Base-by-base conservation (phyloP, 2,329 filamentous ascomycete genomes). In the Penicillium sp. region DNA sequence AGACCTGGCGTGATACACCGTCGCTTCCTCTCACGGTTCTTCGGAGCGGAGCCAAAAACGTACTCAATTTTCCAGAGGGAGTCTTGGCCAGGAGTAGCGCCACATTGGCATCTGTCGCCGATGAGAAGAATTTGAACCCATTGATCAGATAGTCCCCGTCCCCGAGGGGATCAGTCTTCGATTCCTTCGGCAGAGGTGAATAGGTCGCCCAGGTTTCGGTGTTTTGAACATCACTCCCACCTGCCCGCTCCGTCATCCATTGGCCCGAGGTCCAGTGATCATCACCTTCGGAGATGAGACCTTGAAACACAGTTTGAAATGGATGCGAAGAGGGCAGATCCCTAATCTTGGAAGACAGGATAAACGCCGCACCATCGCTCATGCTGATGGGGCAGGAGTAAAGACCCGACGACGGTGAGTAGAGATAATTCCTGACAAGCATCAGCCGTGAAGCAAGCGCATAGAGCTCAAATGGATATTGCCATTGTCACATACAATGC, bases 91-190 rank as follows among this genome's bases (percentile, higher is more conserved):
- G 78, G 1, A 86, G 66, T 4, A 88, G 70, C 0, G 80, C 73
- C 75, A 85, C 81, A 41, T 82, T 73, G 0, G 78, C 77, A 61
- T 86, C 83, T 0, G 82, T 86, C 0, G 83, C 83, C 3, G 76
- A 81, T 35, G 79, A 83, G 67, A 86, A 86, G 77, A 83, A 88
- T 59, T 88, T 87, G 73, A 86, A 86, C 0, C 85, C 85, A 32
- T 73, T 75, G 50, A 88, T 76, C 5, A 65, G 45, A 43, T 67
- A 70, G 29, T 62, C 64, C 5, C 67, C 66, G 9, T 60, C 57
- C 9, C 53, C 63, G 0, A 59, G 38, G 6, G 53, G 34, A 18
- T 52, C 53, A 0, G 12, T n/a, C 1, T 48, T 43, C 6, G 48
- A 29, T 2, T 26, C 7, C 7, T 52, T 53, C 9, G 45, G 11